Conservation (phyloP, 495 filamentous ascomycete species). For the Penicillium nucicola region DNA sequence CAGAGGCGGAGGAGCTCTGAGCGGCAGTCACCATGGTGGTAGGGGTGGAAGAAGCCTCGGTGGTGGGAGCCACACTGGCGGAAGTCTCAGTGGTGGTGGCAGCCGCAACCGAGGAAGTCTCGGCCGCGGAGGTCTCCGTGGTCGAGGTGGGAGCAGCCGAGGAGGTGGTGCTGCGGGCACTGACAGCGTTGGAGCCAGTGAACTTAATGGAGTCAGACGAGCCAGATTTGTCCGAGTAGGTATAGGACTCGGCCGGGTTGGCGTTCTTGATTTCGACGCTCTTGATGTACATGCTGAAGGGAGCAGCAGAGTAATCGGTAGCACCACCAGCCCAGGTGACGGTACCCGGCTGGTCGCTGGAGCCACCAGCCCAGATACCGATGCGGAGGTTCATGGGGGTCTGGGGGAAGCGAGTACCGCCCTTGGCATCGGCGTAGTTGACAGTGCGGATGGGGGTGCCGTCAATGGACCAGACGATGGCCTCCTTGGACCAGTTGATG, state of each 20-base stretch:
- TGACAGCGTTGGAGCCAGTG: conserved; percentile 14
- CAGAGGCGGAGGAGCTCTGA: conserved; percentile 13
- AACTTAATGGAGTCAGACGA: conserved; percentile 69
- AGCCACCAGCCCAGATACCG: conserved; percentile 82
- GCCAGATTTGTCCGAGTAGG: conserved; percentile 62
- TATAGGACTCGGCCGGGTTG: conserved; percentile 57
- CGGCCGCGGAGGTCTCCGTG: not conserved
- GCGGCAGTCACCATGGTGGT: conserved; percentile 18
- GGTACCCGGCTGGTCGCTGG: conserved; percentile 57
- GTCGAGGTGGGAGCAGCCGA: conserved; percentile 2
- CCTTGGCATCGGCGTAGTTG: conserved; percentile 51
- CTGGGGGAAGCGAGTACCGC: conserved; percentile 79
- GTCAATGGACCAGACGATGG: conserved; percentile 77
- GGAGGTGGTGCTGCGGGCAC: conserved; percentile 1
- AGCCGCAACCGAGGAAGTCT: conserved; percentile 5
- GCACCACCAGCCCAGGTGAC: conserved; percentile 77
- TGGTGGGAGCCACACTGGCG: not conserved
- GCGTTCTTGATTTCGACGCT: conserved; percentile 40
- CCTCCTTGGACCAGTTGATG: conserved; percentile 74
- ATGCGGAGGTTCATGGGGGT: conserved; percentile 85
- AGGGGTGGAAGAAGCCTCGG: conserved; percentile 3
- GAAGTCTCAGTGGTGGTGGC: not conserved
- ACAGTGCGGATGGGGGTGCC: conserved; percentile 71
- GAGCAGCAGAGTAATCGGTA: conserved; percentile 69
- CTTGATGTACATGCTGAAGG: conserved; percentile 76